phyloP scores from a whole-genome alignment of 2,329 filamentous ascomycete species.

The Sclerotinia subarctica region DNA sequence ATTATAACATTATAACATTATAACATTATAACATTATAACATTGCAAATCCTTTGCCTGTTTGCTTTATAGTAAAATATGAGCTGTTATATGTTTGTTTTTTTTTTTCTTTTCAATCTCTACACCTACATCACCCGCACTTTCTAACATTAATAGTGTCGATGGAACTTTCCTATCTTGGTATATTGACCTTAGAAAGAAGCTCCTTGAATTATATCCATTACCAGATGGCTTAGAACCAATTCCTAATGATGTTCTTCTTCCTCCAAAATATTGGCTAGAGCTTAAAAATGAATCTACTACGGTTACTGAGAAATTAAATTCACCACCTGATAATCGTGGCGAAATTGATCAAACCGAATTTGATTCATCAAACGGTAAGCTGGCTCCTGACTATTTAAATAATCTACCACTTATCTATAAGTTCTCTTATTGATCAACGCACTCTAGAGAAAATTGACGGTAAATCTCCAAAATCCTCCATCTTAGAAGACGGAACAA shows the following conservation, averaged over 20 bases:
- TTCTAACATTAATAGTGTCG: conserved; percentile 54
- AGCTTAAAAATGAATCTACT: conserved; percentile 15
- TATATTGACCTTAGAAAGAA: conserved; percentile 62
- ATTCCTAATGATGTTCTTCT: conserved; percentile 73
- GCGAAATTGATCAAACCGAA: background rate
- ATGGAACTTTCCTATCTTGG: conserved; percentile 81
- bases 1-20: background rate
- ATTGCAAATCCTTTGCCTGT: background rate
- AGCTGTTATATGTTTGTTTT: background rate
- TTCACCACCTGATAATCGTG: background rate
- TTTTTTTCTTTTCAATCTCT: background rate
- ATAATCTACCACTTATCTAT: background rate
- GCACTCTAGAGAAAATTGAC: background rate
- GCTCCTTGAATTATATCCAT: conserved; percentile 65
- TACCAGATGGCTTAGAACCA: conserved; percentile 62
- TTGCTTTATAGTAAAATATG: background rate
- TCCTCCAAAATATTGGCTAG: conserved; percentile 53
- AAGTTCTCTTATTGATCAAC: background rate
- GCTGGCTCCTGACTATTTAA: background rate
- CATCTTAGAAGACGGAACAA: background rate
- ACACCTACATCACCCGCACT: too few species aligned
- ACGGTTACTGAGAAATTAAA: background rate
- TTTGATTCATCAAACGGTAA: background rate
- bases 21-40: background rate
- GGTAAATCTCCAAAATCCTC: background rate